A percentile compares a stretch with the other conserved stretches of the same genome.
Evolutionary conservation across 768 basidiomycete genomes (phyloP).

Genomic region (Royoungia palumana): DNA sequence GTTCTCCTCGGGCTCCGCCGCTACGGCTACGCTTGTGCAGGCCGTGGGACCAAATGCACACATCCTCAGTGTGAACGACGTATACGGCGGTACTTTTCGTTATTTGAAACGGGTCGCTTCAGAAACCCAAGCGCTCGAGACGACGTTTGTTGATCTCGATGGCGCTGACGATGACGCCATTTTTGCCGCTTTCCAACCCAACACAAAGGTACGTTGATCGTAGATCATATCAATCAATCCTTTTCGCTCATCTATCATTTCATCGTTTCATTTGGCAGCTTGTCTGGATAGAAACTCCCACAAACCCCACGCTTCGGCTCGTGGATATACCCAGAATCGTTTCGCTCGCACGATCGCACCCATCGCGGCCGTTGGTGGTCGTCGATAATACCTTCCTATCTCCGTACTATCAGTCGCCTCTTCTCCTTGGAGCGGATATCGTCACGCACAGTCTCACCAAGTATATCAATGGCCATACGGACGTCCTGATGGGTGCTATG

Average conservation of each 20-base stretch:
- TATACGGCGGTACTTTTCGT: slow-evolving; percentile 91
- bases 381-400: slow-evolving; percentile 96
- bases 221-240: too few relatives aligned
- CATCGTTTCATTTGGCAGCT: too few relatives aligned
- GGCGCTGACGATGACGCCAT: slow-evolving; percentile 61
- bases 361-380: slow-evolving; percentile 69
- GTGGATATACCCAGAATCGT: slow-evolving; percentile 77
- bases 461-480: slow-evolving; percentile 92
- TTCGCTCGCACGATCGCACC: slow-evolving; percentile 58
- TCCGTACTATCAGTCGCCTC: slow-evolving; percentile 86
- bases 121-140: slow-evolving; percentile 62
- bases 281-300: slow-evolving; percentile 93
- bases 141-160: slow-evolving; percentile 82
- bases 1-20: slow-evolving; percentile 82
- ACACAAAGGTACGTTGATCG: slow-evolving; percentile 69
- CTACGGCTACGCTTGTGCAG: slow-evolving; percentile 80
- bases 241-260: too few relatives aligned
- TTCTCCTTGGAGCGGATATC: slow-evolving; percentile 81
- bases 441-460: slow-evolving; percentile 84
- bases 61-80: slow-evolving; percentile 85
- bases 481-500: slow-evolving; percentile 86
- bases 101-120: slow-evolving; percentile 69
- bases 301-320: slow-evolving; percentile 89
- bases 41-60: slow-evolving; percentile 73
- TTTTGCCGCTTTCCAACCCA: slow-evolving; percentile 58